Conservation (phyloP, 148 eudicot species). For the Diospyros kaki region DNA sequence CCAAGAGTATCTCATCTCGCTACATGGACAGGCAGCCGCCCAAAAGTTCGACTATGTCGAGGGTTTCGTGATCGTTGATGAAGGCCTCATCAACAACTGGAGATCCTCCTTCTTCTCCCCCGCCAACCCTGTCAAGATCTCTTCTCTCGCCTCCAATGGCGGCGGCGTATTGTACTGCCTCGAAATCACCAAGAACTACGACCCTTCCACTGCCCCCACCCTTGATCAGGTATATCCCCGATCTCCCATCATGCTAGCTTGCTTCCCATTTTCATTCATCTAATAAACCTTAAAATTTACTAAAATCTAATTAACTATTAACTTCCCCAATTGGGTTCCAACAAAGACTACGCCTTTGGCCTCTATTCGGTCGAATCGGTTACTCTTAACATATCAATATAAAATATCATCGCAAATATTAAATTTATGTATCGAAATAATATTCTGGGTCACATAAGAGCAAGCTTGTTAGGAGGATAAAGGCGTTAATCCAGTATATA, state of each 20-base stretch:
- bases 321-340: no score
- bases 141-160: constrained; percentile 54
- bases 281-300: no score
- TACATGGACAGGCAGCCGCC: constrained; percentile 41
- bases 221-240: constrained; percentile 55
- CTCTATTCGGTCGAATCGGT: no score
- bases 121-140: constrained; percentile 70
- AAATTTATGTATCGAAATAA: no score
- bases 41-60: constrained; percentile 82
- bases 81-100: constrained; percentile 82
- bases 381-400: no score
- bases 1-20: constrained; percentile 81
- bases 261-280: no score
- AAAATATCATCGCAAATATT: no score
- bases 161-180: constrained; percentile 81
- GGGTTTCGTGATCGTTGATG: constrained; percentile 87
- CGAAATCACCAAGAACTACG: constrained; percentile 78
- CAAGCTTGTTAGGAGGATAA: constrained; percentile 12
- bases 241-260: no score
- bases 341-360: no score
- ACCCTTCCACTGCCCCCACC: constrained; percentile 30
- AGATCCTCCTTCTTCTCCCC: constrained; percentile 89
- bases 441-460: neutral
- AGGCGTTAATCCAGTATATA: constrained; percentile 2
- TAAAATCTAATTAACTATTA: no score